Base-by-base conservation (phyloP, 345 rosid species). In the Rhizophora mangle region DNA sequence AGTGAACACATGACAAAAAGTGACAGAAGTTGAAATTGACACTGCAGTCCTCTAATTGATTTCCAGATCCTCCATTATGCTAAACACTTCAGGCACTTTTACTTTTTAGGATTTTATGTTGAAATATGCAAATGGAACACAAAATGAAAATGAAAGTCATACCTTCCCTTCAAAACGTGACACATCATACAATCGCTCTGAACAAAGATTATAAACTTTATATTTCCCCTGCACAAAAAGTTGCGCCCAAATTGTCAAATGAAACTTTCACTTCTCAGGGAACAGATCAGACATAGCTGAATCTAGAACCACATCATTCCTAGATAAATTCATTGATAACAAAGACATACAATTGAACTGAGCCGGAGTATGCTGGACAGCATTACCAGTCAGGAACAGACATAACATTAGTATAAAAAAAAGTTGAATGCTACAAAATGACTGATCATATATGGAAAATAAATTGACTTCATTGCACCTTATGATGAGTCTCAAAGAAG, bases 101-200 rank as follows among this genome's bases (percentile, higher is more conserved):
- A 6, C 2, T 21, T 52, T 7, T 18, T 16, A 13, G 31, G 22
- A 11, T 65, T 65, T 24, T 24, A 59, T 26, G 3, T 29, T 60
- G 61, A 65, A 13, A 52, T 37, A 47, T 19, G 11, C 6, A 73
- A 68, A 47, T 4, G 31, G 67, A 69, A 60, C 54, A 70, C 59
- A 3, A 39, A 61, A 39, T 32, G 69, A 66, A 62, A 51, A 62
- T 29, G 32, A 59, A 62, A 66, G 72, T 6, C 24, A 49, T 57
- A 76, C 76, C 80, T 76, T 76, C 59, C 80, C 80, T 68, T 63
- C 69, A 63, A 76, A 76, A 49, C 30, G 67, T 27, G 80, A 72
- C 37, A 73, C 80, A 22, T 76, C 76, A 9, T 76, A 76, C 57
- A 76, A 34, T 67, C 80, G 68, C 76, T 76, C 80, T 20, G 76